phyloP scores from a whole-genome alignment of 1,284 basidiomycete genomes.

The Apiotrichum veenhuisii region DNA sequence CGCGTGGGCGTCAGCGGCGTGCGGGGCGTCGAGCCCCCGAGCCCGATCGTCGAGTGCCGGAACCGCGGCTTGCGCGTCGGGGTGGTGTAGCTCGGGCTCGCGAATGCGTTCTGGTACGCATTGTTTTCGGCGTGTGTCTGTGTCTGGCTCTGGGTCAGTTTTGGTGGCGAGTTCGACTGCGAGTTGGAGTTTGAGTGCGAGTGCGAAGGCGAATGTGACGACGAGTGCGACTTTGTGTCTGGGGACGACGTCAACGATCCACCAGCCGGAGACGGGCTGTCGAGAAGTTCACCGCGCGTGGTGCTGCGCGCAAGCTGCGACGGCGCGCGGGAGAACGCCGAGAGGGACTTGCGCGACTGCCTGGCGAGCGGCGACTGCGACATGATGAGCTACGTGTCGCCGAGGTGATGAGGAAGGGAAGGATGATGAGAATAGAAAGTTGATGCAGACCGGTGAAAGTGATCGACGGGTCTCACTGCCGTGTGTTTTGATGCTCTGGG shows the following conservation, averaged over 20 bases:
- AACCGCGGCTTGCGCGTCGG: not conserved
- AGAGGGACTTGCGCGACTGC: slow-evolving; percentile 32
- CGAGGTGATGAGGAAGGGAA: not conserved
- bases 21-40: slow-evolving; percentile 2
- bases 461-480: too few species aligned
- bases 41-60: not conserved
- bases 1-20: slow-evolving; percentile 9
- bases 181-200: not conserved
- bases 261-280: not conserved
- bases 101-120: slow-evolving; percentile 7
- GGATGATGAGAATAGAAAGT: not conserved
- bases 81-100: slow-evolving; percentile 4
- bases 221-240: too few species aligned
- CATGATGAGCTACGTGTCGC: slow-evolving; percentile 22
- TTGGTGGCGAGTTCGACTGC: not conserved
- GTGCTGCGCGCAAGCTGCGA: slow-evolving; percentile 33
- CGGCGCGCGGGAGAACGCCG: slow-evolving; percentile 39
- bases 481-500: too few species aligned
- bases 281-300: slow-evolving; percentile 3
- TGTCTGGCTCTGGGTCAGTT: too few species aligned
- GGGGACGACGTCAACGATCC: too few species aligned
- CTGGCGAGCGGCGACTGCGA: slow-evolving; percentile 44
- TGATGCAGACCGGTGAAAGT: too few species aligned
- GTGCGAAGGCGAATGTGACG: not conserved
- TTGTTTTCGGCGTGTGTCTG: not conserved